Percentiles rank a stretch among this genome's conserved stretches.
Conservation (phyloP, 2,329 filamentous ascomycete genomes). For the Phialemonium atrogriseum region DNA sequence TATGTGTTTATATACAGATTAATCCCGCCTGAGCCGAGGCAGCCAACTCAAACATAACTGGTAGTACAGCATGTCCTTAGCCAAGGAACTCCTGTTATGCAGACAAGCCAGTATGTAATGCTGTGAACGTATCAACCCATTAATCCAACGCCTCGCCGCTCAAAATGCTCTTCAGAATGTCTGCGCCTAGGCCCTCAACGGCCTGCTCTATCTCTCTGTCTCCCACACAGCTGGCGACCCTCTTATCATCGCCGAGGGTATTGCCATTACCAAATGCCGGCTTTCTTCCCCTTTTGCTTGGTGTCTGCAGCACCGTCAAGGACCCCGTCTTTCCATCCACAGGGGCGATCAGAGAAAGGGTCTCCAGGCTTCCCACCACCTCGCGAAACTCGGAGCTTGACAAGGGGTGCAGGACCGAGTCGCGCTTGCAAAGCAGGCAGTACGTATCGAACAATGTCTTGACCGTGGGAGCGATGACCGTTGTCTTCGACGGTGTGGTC, state of each 20-base stretch:
- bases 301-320: slow-evolving; percentile 56
- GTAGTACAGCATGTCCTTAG: too few species aligned
- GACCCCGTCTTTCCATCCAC: slow-evolving; percentile 64
- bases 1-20: too few species aligned
- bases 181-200: slow-evolving; percentile 53
- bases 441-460: slow-evolving; percentile 82
- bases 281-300: slow-evolving; percentile 59
- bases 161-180: slow-evolving; percentile 55
- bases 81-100: too few species aligned
- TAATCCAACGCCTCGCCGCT: slow-evolving; percentile 52
- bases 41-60: too few species aligned
- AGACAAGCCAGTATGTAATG: neutral
- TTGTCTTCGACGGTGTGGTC: slow-evolving; percentile 52
- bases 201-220: slow-evolving; percentile 69
- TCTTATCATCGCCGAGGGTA: slow-evolving; percentile 56
- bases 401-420: slow-evolving; percentile 83
- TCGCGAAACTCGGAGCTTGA: slow-evolving; percentile 91
- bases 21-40: too few species aligned
- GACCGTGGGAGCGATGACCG: slow-evolving; percentile 63
- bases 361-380: slow-evolving; percentile 83
- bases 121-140: too few species aligned
- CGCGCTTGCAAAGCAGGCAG: slow-evolving; percentile 69
- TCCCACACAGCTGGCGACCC: slow-evolving; percentile 70
- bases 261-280: slow-evolving; percentile 40
- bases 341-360: slow-evolving; percentile 67